Evolutionary conservation across 345 rosid genomes (phyloP), one percentile per base, ranked within the genome.

Genomic region (Capsella bursapastoris): DNA sequence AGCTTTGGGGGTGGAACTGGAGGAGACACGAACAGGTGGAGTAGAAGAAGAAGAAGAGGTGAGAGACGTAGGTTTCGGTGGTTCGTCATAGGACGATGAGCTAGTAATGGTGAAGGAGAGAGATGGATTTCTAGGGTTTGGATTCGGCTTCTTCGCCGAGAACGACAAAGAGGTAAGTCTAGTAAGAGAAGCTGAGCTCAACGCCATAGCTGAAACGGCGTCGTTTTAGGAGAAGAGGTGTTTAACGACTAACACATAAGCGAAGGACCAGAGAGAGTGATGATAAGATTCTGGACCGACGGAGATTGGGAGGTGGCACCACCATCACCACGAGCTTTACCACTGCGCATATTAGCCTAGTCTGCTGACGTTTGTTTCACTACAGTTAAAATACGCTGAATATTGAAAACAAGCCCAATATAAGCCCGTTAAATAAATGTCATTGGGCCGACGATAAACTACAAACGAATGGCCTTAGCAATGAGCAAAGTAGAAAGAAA

Each of bases 1-100:
- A 13, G 89, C 95, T 79, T 86, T 94, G 0, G 87, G 86, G n/a
- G 78, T 5, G 0, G 90, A 81, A 44, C 68, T 71, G 6, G 84
- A 88, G 7, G 89, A 86, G 45, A 77, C 84, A 7, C 84, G 89
- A 64, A 82, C 77, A 25, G 83, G 68, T 5, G 73, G 72, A 48
- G 68, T 68, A 34, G 73, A 57, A 43, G 71, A 53, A 18, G 60
- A 62, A 47, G 61, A 62, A 47, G 73, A 50, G 34, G 70, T 37
- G 16, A 52, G 57, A 37, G 74, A 60, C 7, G 78, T 65, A 31
- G 77, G 57, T 66, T 78, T 78, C 4, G 81, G 64, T 51, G 81
- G 35, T 52, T 78, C 73, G 38, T 78, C 69, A 14, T 52, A 72
- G 4, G 82, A 73, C 3, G 81, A 73, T 44, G 82, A 73, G 60